Evolutionary conservation across 306 rosid species (phyloP).

Genomic region (Dryas octopetala): DNA sequence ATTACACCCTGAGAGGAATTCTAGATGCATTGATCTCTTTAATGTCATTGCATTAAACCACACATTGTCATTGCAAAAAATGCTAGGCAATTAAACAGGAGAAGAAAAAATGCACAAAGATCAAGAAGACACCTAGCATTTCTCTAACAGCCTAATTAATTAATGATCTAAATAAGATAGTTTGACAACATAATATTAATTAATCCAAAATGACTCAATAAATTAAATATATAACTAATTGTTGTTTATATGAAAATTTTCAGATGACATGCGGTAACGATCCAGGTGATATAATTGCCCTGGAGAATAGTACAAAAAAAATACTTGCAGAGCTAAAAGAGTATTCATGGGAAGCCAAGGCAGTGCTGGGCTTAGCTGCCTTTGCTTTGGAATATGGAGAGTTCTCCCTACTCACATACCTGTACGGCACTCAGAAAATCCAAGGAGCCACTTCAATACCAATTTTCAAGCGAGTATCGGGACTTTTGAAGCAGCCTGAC

Average conservation of each 20-base stretch:
- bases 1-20: too few relatives aligned
- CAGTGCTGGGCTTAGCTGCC: conserved; percentile 49
- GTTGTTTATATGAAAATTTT: background rate
- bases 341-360: conserved; percentile 46
- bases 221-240: too few relatives aligned
- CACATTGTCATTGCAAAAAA: too few relatives aligned
- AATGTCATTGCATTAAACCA: too few relatives aligned
- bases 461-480: conserved; percentile 41
- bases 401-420: conserved; percentile 40
- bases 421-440: background rate
- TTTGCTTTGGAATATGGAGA: conserved; percentile 53
- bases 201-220: too few relatives aligned
- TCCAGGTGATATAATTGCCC: conserved; percentile 39
- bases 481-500: conserved; percentile 21
- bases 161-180: too few relatives aligned
- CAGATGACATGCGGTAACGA: conserved; percentile 50
- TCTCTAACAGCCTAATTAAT: too few relatives aligned
- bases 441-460: conserved; percentile 51
- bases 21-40: too few relatives aligned
- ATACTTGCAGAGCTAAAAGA: conserved; percentile 37
- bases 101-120: too few relatives aligned
- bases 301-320: conserved; percentile 12
- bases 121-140: too few relatives aligned
- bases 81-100: too few relatives aligned
- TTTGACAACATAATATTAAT: too few relatives aligned